Percentiles rank a stretch among this genome's conserved stretches.
Evolutionary conservation across 108 stramenopile genomes (phyloP).

Genomic region (Mayamaea pseudoterrestris): DNA sequence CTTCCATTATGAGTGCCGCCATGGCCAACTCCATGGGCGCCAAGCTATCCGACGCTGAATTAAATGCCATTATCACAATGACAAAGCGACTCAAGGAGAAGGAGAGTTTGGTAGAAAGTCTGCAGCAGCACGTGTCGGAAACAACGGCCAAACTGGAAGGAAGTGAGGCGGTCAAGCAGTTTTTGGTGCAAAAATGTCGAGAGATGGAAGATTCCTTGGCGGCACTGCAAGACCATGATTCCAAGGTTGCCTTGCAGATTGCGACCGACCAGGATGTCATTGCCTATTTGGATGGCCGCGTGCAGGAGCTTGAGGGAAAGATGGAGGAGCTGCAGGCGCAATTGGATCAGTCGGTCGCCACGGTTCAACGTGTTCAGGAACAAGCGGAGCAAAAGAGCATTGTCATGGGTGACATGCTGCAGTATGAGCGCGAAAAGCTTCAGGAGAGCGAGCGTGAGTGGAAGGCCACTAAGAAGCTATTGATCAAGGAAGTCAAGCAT

Average conservation of each 20-base stretch:
- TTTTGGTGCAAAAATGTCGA: conserved; percentile 53
- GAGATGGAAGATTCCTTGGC: conserved; percentile 45
- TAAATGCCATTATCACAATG: conserved; percentile 78
- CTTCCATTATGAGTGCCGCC: conserved; percentile 38
- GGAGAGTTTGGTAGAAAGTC: conserved; percentile 34
- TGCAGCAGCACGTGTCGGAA: conserved; percentile 47
- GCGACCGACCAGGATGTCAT: conserved; percentile 83
- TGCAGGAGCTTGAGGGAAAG: conserved; percentile 58
- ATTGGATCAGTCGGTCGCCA: conserved; percentile 20
- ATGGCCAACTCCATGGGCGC: conserved; percentile 69
- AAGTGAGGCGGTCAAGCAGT: conserved; percentile 66
- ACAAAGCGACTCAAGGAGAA: conserved; percentile 47
- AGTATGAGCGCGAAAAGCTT: conserved; percentile 64
- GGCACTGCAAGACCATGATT: conserved; percentile 36
- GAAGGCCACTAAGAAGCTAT: conserved; percentile 67
- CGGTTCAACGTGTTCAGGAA: conserved; percentile 19
- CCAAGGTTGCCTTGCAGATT: conserved; percentile 50
- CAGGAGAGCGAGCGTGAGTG: conserved; percentile 57
- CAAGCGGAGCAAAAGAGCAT: conserved; percentile 47
- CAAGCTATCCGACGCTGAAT: conserved; percentile 66
- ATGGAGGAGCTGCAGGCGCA: conserved; percentile 22
- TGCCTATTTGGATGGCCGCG: conserved; percentile 73
- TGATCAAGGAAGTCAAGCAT: conserved; percentile 80
- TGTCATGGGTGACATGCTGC: conserved; percentile 65
- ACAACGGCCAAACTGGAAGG: conserved; percentile 57